phyloP scores from a whole-genome alignment of 2,329 filamentous ascomycete genomes.

The Plenodomus biglobosus region DNA sequence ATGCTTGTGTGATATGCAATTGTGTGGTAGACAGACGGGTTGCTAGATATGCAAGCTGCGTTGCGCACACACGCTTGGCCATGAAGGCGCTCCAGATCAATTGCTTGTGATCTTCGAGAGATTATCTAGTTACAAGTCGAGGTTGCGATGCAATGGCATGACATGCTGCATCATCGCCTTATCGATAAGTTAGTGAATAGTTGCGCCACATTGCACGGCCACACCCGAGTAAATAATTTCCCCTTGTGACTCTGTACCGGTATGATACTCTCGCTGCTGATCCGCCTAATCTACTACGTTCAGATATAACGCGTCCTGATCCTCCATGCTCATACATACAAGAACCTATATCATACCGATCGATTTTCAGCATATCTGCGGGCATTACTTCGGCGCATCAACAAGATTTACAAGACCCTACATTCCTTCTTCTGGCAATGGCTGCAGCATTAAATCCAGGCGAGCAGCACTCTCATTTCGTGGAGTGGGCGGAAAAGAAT shows the following conservation, averaged over 20 bases:
- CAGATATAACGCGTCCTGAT: too few relatives aligned
- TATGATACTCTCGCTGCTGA: neutral
- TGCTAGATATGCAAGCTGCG: constrained; percentile 12
- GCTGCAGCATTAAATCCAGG: constrained; percentile 37
- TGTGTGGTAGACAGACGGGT: neutral
- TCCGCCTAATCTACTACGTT: too few relatives aligned
- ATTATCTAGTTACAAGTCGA: neutral
- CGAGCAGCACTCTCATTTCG: constrained; percentile 57
- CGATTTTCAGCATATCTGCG: too few relatives aligned
- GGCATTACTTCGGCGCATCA: too few relatives aligned
- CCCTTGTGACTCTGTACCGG: constrained; percentile 1
- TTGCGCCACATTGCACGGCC: constrained; percentile 22
- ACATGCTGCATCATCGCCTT: constrained; percentile 8
- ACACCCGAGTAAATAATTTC: constrained; percentile 11
- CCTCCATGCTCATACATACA: too few relatives aligned
- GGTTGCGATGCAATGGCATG: constrained; percentile 3
- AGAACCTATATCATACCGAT: too few relatives aligned
- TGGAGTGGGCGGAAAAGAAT: constrained; percentile 65
- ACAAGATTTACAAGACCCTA: neutral
- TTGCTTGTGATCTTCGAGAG: neutral
- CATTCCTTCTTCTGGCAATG: constrained; percentile 13
- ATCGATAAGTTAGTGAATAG: constrained; percentile 18
- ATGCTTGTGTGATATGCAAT: neutral
- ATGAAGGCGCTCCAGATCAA: constrained; percentile 8
- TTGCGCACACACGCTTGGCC: constrained; percentile 16